Percentiles rank a stretch among this genome's conserved stretches.
These are phyloP conservation scores for Vitis hybrid DNA, from an alignment of 177 flowering plant genomes.

Conservation along the genomic window DNA sequence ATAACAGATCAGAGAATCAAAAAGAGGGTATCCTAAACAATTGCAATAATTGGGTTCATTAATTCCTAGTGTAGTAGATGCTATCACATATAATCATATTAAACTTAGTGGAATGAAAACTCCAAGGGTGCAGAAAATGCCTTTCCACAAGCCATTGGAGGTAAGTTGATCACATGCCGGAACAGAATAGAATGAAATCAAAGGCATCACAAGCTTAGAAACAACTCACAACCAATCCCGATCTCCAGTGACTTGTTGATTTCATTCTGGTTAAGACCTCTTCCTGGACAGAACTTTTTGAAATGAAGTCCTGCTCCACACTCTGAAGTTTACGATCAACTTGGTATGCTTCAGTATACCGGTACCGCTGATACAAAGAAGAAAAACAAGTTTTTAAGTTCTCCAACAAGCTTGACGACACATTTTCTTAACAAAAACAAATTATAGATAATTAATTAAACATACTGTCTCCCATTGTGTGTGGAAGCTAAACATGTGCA, in stretches of 20 bases:
- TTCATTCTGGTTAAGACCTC: constrained; percentile 51
- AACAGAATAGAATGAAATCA: neutral
- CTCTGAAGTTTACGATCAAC: constrained; percentile 60
- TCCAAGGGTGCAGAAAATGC: no score
- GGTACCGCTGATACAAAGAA: constrained; percentile 61
- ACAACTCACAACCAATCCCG: constrained; percentile 78
- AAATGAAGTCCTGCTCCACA: constrained; percentile 62
- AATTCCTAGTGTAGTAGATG: no score
- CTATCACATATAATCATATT: no score
- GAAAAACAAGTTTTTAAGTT: constrained; percentile 6
- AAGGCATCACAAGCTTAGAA: neutral
- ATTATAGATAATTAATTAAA: no score
- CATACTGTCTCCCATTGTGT: no score
- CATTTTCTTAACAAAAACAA: neutral
- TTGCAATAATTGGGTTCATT: no score
- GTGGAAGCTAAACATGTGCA: no score
- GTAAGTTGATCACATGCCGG: no score
- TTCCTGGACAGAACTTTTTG: constrained; percentile 41
- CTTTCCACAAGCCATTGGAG: neutral
- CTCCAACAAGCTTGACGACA: neutral
- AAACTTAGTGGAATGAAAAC: no score
- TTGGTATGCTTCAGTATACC: constrained; percentile 79
- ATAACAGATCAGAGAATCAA: no score
- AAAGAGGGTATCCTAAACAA: no score
- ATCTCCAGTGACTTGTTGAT: constrained; percentile 64